phyloP scores from a whole-genome alignment of 805 yeast species.

The Yueomyces sp. region DNA sequence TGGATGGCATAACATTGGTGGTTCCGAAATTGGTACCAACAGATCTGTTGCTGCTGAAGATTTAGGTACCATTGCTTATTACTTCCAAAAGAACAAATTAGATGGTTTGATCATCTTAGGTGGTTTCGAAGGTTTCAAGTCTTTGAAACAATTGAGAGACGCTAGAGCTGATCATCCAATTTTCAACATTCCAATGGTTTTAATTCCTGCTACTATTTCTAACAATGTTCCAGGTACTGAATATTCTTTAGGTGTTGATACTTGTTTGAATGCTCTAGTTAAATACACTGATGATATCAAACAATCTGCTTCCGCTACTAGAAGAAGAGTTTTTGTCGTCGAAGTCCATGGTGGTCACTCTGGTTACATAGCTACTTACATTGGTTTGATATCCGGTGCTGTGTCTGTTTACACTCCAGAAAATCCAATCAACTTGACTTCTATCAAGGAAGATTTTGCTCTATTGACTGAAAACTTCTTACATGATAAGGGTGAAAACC shows the following conservation, averaged over 20 bases:
- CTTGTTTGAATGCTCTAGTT: constrained; percentile 84
- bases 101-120: constrained; percentile 89
- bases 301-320: constrained; percentile 87
- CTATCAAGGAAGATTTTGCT: constrained; percentile 64
- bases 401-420: constrained; percentile 88
- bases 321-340: constrained; percentile 89
- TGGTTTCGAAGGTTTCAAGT: constrained; percentile 91
- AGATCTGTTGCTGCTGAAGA: constrained; percentile 74
- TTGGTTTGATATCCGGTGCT: constrained; percentile 82
- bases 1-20: constrained; percentile 82
- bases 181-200: constrained; percentile 86
- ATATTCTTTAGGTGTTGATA: constrained; percentile 88
- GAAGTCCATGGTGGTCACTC: constrained; percentile 98
- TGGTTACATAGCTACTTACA: constrained; percentile 82
- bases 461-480: constrained; percentile 55
- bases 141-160: constrained; percentile 67
- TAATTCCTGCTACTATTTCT: constrained; percentile 90
- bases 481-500: constrained; percentile 62
- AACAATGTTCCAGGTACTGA: constrained; percentile 99
- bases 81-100: constrained; percentile 75
- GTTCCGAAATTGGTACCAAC: constrained; percentile 95
- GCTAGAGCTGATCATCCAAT: constrained; percentile 76
- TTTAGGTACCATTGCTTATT: constrained; percentile 82
- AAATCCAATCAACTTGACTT: constrained; percentile 52
- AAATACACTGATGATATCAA: constrained; percentile 91